phyloP scores from a whole-genome alignment of 2,329 filamentous ascomycete genomes.

The Cladosporium sp. region DNA sequence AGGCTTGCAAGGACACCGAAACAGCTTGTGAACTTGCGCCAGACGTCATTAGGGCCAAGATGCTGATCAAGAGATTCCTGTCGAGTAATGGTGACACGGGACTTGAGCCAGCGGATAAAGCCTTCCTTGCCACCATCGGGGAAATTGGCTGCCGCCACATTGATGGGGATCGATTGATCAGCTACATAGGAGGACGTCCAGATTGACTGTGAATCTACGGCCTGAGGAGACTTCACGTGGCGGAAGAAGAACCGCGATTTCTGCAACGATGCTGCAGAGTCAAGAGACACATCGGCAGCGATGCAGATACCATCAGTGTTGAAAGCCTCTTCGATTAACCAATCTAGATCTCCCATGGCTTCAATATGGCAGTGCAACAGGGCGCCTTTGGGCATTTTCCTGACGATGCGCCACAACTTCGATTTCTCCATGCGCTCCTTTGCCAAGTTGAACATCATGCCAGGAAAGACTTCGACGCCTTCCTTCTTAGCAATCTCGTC shows the following conservation, averaged over 20 bases:
- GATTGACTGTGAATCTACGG: conserved; percentile 47
- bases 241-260: conserved; percentile 57
- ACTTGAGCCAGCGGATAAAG: conserved; percentile 74
- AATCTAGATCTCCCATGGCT: conserved; percentile 86
- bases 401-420: conserved; percentile 78
- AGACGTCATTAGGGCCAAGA: conserved; percentile 77
- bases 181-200: conserved; percentile 65
- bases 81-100: conserved; percentile 65
- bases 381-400: conserved; percentile 82
- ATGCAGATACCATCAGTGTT: conserved; percentile 71
- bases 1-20: conserved; percentile 72
- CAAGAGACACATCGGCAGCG: conserved; percentile 54
- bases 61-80: conserved; percentile 75
- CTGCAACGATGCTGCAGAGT: conserved; percentile 50
- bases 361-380: conserved; percentile 84
- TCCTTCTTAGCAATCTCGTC: conserved; percentile 61
- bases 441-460: conserved; percentile 89
- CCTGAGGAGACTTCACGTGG: conserved; percentile 45
- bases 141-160: conserved; percentile 66
- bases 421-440: conserved; percentile 83
- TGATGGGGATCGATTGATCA: conserved; percentile 55
- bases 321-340: conserved; percentile 68
- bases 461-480: conserved; percentile 68
- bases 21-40: conserved; percentile 74
- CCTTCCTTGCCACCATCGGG: conserved; percentile 66